These are phyloP conservation scores for Kwoniella pini DNA, from an alignment of 768 basidiomycete genomes.

Conservation along the genomic window DNA sequence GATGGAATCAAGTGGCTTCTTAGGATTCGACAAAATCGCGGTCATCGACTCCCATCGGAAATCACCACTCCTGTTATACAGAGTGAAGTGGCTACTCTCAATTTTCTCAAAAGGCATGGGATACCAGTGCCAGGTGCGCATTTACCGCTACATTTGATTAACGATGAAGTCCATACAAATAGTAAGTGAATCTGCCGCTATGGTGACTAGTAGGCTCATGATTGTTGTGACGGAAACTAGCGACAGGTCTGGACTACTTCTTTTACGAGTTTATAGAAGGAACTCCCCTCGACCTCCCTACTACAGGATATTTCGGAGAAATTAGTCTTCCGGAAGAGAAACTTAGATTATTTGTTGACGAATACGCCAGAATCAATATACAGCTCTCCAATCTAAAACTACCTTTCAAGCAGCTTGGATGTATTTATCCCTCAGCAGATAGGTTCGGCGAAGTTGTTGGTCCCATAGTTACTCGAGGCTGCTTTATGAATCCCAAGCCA, in stretches of 20 bases:
- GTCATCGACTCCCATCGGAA: background rate
- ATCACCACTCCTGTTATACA: background rate
- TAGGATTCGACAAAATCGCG: conserved; percentile 4
- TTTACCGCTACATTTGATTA: background rate
- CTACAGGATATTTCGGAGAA: background rate
- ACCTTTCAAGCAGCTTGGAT: conserved; percentile 5
- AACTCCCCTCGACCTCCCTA: background rate
- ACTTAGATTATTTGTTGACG: conserved; percentile 1
- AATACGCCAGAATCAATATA: conserved; percentile 3
- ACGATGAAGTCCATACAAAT: background rate
- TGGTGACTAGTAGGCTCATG: background rate
- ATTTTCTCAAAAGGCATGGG: background rate
- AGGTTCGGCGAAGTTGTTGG: background rate
- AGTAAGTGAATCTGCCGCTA: background rate
- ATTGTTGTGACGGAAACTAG: background rate
- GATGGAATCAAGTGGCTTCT: conserved; percentile 25
- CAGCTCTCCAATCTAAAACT: background rate
- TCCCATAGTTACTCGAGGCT: background rate
- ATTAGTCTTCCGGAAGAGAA: background rate
- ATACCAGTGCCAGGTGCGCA: background rate
- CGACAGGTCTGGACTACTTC: conserved; percentile 4
- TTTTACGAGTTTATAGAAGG: conserved; percentile 7
- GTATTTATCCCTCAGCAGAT: background rate
- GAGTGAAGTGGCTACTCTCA: conserved; percentile 11
- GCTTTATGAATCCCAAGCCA: conserved; percentile 2